Conservation (phyloP, 257 asterid species). For the Solanum sejunctum region DNA sequence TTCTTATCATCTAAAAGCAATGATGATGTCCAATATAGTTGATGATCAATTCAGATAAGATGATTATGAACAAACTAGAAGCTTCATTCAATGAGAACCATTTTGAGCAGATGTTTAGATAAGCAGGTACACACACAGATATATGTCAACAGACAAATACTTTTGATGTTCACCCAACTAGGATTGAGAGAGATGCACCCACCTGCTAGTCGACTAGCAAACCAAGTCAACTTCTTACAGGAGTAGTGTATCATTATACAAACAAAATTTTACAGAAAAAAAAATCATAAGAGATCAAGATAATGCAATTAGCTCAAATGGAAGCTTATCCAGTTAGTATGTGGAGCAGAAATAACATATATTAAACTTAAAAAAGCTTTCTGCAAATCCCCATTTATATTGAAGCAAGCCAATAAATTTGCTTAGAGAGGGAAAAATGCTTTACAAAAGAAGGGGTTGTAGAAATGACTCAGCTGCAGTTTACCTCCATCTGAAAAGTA, state of each 20-base stretch:
- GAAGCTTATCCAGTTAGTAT: not conserved
- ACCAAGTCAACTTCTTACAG: not conserved
- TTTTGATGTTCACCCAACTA: not conserved
- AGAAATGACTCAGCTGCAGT: not conserved
- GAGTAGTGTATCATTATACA: not conserved
- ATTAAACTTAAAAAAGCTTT: not conserved
- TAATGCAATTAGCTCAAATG: not conserved
- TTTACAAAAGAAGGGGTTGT: not conserved
- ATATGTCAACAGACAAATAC: not conserved
- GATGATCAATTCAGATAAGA: not conserved
- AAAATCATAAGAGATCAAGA: not conserved
- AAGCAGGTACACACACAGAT: not conserved
- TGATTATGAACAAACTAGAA: not conserved
- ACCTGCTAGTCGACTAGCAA: not conserved
- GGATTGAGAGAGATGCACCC: not conserved
- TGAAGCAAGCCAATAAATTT: not conserved
- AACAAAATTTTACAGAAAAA: not conserved
- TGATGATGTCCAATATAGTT: not conserved
- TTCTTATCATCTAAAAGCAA: not conserved
- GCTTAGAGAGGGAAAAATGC: not conserved
- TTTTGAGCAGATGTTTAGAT: not conserved
- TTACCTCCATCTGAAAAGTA: not conserved
- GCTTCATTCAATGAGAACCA: not conserved
- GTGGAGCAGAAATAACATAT: not conserved
- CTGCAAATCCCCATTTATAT: not conserved